These are phyloP conservation scores for Colletotrichum musicola DNA, from an alignment of 2,329 filamentous ascomycete genomes.

Conservation along the genomic window DNA sequence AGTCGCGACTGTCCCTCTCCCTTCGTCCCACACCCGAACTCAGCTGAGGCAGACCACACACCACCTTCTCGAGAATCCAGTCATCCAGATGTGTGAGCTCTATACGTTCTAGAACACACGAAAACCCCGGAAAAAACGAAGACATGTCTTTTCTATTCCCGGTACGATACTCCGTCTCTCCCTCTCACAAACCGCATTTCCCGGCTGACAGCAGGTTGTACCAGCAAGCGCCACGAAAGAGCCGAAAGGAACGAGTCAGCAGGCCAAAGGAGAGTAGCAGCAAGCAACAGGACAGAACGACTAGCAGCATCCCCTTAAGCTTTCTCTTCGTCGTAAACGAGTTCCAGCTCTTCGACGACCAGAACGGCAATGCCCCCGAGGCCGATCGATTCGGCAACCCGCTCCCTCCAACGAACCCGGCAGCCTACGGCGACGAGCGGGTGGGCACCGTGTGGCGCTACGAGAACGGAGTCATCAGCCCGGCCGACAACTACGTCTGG, in stretches of 20 bases:
- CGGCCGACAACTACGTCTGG: constrained; percentile 44
- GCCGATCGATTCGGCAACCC: constrained; percentile 45
- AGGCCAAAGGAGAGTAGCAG: background rate
- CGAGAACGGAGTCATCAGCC: constrained; percentile 45
- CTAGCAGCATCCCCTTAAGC: constrained; percentile 35
- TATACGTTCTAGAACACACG: too few relatives aligned
- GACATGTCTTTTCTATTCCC: constrained; percentile 1
- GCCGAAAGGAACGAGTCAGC: background rate
- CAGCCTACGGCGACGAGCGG: constrained; percentile 45
- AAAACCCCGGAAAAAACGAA: background rate
- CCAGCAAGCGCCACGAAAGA: background rate
- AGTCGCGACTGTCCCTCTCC: background rate
- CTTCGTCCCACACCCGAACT: background rate
- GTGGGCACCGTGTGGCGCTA: constrained; percentile 54
- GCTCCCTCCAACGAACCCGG: constrained; percentile 45
- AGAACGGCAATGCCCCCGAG: constrained; percentile 11
- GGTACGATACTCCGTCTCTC: background rate
- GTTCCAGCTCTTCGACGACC: constrained; percentile 41
- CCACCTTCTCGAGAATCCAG: background rate
- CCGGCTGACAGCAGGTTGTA: background rate
- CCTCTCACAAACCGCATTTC: background rate
- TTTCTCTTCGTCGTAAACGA: constrained; percentile 58
- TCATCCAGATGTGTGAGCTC: too few relatives aligned
- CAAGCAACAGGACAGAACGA: background rate
- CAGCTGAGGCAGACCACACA: background rate